Conservation (phyloP, 1,284 basidiomycete species). For the Malassezia dermatis region DNA sequence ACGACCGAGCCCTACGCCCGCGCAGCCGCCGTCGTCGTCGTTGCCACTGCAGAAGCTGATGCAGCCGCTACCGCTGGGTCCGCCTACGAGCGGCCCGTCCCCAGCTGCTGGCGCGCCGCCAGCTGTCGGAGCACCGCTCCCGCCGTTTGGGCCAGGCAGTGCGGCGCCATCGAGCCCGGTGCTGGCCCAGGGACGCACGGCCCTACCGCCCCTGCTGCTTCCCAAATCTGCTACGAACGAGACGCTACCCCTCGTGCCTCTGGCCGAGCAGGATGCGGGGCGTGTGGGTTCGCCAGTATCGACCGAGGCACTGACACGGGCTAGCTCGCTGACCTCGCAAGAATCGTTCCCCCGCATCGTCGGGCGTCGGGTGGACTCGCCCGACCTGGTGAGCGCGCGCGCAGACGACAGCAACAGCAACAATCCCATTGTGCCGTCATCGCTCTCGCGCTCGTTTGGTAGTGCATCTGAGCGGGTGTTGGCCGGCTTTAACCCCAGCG, state of each 20-base stretch:
- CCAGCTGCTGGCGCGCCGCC: background rate
- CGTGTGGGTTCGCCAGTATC: constrained; percentile 1
- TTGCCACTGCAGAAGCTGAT: background rate
- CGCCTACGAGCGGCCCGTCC: background rate
- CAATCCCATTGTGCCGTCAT: background rate
- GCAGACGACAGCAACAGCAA: background rate
- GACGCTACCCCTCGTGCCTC: background rate
- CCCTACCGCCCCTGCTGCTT: constrained; percentile 4
- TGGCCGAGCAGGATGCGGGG: constrained; percentile 8
- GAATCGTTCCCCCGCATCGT: constrained; percentile 5
- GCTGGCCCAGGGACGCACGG: background rate
- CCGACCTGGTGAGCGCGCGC: background rate
- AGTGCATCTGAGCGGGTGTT: background rate
- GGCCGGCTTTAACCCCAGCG: background rate
- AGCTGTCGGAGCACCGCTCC: background rate
- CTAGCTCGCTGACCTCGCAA: constrained; percentile 6
- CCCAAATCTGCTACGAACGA: constrained; percentile 1
- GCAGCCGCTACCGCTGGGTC: background rate
- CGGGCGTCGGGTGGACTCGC: background rate
- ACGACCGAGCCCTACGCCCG: background rate
- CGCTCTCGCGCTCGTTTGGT: background rate
- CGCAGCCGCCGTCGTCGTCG: background rate
- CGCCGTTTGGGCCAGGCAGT: background rate
- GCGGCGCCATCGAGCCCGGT: background rate
- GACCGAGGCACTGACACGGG: constrained; percentile 9